Base-by-base conservation (phyloP, 1,139 yeast species). In the Eremothecium cymbalariae region DNA sequence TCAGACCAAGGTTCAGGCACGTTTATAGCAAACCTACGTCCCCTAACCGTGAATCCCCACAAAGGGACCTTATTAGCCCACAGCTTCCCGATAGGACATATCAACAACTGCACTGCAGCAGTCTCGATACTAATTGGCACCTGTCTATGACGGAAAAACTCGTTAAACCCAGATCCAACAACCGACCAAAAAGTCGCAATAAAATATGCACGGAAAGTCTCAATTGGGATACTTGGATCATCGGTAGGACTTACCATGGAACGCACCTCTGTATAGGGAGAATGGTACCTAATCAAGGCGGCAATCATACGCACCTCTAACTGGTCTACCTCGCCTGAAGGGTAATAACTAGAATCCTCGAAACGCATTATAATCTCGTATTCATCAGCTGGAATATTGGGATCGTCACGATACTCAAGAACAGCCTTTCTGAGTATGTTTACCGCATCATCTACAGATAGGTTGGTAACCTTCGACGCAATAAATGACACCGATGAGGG, bases 181-280 rank as follows among this genome's bases (percentile, higher is more conserved):
- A 66, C 63, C 14, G 69, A 62, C 80, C 81, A 77, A 28, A 75
- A 43, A 14, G 70, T 46, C 4, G 77, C 82, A 23, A 76, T 49
- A 25, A 69, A 39, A 47, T 77, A 77, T 5, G 74, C 72, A 51
- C 82, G 65, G 30, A 71, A 45, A 2, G 82, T 74, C 52, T 77
- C 83, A 41, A 66, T 63, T 4, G 72, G 69, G 20, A 63, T 53
- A 2, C 46, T 48, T 2, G 68, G 67, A 44, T 74, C 77, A 48
- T 74, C 79, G 29, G 54, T 56, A 12, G 76, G 72, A 33, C 67
- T 68, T 18, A 75, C 63, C 19, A 73, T 70, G 7, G 82, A 65
- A 42, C 84, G 63, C 6, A 77, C 80, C 52, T 76, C 82, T 3
- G 77, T 72, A 50, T 77, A 77, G 1, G 81, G 79, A 1, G 80